These are phyloP conservation scores for Boletus coffeatus DNA, from an alignment of 1,284 basidiomycete genomes.

Conservation along the genomic window DNA sequence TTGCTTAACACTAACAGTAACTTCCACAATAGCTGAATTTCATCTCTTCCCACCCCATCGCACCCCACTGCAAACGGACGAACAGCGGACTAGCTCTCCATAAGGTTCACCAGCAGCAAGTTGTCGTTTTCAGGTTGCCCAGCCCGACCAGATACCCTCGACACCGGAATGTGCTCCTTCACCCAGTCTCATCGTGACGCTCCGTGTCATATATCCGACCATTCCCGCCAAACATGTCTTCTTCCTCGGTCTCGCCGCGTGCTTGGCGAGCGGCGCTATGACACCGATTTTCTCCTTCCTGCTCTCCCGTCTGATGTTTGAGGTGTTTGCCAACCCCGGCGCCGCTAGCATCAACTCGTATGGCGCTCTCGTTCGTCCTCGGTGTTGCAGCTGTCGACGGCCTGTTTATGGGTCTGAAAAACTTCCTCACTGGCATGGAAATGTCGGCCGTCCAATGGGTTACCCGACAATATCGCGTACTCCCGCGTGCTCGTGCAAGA, in stretches of 20 bases:
- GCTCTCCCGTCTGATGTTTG: constrained; percentile 77
- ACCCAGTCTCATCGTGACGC: constrained; percentile 7
- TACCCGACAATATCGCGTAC: no score
- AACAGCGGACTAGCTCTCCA: background rate
- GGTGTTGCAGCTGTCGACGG: no score
- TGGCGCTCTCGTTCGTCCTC: constrained; percentile 15
- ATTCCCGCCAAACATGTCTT: constrained; percentile 35
- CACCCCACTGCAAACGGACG: background rate
- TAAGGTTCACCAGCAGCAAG: background rate
- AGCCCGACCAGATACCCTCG: background rate
- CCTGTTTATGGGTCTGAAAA: no score
- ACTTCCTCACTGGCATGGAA: no score
- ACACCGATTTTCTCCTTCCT: constrained; percentile 92
- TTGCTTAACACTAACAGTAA: background rate
- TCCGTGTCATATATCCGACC: no score
- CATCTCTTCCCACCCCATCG: background rate
- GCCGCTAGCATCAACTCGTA: constrained; percentile 66
- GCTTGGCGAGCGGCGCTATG: constrained; percentile 71
- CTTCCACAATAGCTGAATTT: background rate
- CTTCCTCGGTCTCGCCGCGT: constrained; percentile 60
- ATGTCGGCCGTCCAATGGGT: no score
- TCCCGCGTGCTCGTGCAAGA: no score
- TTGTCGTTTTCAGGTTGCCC: background rate
- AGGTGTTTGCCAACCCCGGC: constrained; percentile 67
- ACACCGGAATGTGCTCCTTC: background rate